Evolutionary conservation across 1,284 basidiomycete species (phyloP), one percentile per base, ranked within the genome.

Genomic region (Cryptococcus sp.): DNA sequence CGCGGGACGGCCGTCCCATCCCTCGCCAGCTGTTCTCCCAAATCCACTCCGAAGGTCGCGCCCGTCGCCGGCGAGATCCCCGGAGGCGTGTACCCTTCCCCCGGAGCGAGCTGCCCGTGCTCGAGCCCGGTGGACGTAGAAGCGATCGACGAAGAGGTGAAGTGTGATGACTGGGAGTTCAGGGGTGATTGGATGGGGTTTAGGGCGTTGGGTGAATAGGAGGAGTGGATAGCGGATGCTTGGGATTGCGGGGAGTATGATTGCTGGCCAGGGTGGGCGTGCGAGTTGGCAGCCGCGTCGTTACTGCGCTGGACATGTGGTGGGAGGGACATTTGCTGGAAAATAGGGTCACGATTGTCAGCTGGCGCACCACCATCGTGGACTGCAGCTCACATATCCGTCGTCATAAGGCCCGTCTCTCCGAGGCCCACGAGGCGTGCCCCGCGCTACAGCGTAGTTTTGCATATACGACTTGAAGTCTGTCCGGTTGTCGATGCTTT

Each of bases 401-500:
- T 93, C 89, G 56, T 93, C 88, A 60, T 83, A 81, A 6, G 89
- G 89, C 4, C 89, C 91, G 62, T 91, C 89, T 64, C 91, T 80
- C 56, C 88, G 81, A 18, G 87, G 89, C 11, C 87, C 89, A 49
- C 75, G 71, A 8, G 85, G 82, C 37, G 81, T 78, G 15, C 83
- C 90, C 60, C 89, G 87, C 6, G 90, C 90, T 63, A 84, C 80
- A 4, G 89, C 87, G 71, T 96, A 98, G 71, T 96, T 92, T 72
- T 96, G 89, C 93, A 99, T 96, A 76, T 89, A 99, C 20, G 84
- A 84, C 78, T 89, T 95, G 79, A 99, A 98, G 77, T 99, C 96
- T 42, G 85, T 81, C 24, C 91, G 85, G 69, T 94, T 94, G 78
- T 99, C 95, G 66, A 99, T 96, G 9, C 84, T 82, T 72, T 98